A percentile compares a stretch with the other conserved stretches of the same genome.
Conservation (phyloP, 495 filamentous ascomycete genomes). For the Eremomyces bilateralis region DNA sequence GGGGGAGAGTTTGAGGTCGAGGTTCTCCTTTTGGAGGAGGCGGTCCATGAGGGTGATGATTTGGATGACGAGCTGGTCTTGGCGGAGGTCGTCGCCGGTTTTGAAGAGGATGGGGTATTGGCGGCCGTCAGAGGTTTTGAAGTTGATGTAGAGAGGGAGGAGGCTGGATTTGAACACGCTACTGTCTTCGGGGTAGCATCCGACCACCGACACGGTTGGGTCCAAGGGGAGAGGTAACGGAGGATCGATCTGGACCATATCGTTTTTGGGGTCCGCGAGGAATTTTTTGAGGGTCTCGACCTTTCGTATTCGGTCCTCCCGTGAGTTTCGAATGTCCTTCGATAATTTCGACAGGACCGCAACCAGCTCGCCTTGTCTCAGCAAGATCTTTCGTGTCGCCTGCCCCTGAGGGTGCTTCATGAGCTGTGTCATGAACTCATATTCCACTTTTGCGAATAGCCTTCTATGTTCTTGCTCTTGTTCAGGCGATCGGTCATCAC, state of each 20-base stretch:
- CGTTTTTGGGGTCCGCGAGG: slow-evolving; percentile 75
- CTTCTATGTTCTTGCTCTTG: slow-evolving; percentile 50
- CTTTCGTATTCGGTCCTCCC: slow-evolving; percentile 55
- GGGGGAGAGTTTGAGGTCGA: slow-evolving; percentile 84
- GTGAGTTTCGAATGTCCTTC: slow-evolving; percentile 65
- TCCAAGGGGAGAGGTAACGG: slow-evolving; percentile 78
- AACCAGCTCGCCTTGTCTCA: slow-evolving; percentile 77
- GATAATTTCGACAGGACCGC: slow-evolving; percentile 73
- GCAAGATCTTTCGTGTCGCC: slow-evolving; percentile 50
- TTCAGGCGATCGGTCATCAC: slow-evolving; percentile 56
- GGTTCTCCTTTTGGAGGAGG: slow-evolving; percentile 84
- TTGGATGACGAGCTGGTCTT: slow-evolving; percentile 95
- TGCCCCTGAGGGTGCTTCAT: slow-evolving; percentile 36
- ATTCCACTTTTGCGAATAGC: slow-evolving; percentile 78
- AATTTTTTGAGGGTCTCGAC: slow-evolving; percentile 63
- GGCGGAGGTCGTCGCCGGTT: slow-evolving; percentile 85
- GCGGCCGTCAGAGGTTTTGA: slow-evolving; percentile 53
- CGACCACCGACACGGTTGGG: slow-evolving; percentile 54
- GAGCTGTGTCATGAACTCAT: slow-evolving; percentile 82
- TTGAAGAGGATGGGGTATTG: slow-evolving; percentile 93
- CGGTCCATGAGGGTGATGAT: slow-evolving; percentile 98
- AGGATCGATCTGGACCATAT: slow-evolving; percentile 60
- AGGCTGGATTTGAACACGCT: slow-evolving; percentile 91
- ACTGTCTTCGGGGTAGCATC: slow-evolving; percentile 64
- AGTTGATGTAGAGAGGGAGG: slow-evolving; percentile 73